Conservation (phyloP, 305 asterid genomes). For the Nicotiana rustica region DNA sequence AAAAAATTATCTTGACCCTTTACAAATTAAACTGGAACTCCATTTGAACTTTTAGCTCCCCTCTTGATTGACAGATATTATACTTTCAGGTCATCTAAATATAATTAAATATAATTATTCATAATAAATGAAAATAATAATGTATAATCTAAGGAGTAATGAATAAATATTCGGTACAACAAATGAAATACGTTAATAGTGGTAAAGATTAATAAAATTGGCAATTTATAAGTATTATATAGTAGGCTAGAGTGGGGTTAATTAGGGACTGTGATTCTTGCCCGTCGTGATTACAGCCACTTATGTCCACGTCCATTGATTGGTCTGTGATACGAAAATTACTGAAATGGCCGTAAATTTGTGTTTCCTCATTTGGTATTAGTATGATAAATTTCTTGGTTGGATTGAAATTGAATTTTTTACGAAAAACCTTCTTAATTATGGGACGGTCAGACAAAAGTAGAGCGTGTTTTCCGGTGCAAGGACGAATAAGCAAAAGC, state of each 20-base stretch:
- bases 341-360: constrained; percentile 37
- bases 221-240: not conserved
- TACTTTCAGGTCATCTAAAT: too few species aligned
- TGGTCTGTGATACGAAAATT: constrained; percentile 49
- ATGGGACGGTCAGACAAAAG: constrained; percentile 61
- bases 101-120: too few species aligned
- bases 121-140: too few species aligned
- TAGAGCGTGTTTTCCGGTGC: constrained; percentile 81
- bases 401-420: constrained; percentile 39
- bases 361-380: constrained; percentile 64
- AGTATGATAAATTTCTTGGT: constrained; percentile 40
- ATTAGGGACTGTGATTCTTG: constrained; percentile 26
- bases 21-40: too few species aligned
- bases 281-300: constrained; percentile 28
- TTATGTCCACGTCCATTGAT: constrained; percentile 42
- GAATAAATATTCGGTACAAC: too few species aligned
- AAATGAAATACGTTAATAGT: too few species aligned
- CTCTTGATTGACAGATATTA: too few species aligned
- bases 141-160: too few species aligned
- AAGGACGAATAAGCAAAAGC: constrained; percentile 55
- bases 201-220: too few species aligned
- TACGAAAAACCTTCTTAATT: constrained; percentile 43
- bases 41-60: too few species aligned
- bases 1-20: too few species aligned
- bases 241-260: not conserved